Conservation (phyloP, 176 grass and related monocot species). For the Coix lacrymajobi region DNA sequence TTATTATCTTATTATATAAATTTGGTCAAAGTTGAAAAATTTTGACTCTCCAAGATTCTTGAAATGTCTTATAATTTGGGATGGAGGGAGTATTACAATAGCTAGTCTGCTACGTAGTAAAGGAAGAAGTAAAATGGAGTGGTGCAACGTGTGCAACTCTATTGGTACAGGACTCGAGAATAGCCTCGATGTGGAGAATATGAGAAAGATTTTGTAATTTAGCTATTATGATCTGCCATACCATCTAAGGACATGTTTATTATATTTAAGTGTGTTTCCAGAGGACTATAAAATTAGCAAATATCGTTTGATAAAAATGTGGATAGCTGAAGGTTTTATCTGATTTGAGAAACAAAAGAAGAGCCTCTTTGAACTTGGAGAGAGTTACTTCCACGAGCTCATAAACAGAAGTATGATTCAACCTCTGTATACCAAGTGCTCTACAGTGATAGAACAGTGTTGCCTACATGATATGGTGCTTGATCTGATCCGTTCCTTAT, state of each 20-base stretch:
- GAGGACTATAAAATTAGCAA: background rate
- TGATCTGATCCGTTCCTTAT: background rate
- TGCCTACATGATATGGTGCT: conserved; percentile 14
- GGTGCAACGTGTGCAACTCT: background rate
- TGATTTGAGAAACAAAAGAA: background rate
- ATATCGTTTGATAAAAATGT: background rate
- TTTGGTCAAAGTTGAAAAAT: too few relatives aligned
- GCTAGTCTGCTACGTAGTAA: background rate
- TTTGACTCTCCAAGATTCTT: too few relatives aligned
- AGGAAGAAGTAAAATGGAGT: background rate
- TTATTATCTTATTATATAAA: too few relatives aligned
- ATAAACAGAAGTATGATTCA: conserved; percentile 11
- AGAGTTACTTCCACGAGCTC: conserved; percentile 10
- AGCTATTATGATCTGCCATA: conserved; percentile 13
- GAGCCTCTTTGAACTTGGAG: background rate
- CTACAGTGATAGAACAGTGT: background rate
- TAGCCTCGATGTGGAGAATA: background rate
- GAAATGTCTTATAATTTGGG: too few relatives aligned
- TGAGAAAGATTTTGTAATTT: conserved; percentile 14
- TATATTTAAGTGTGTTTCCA: conserved; percentile 6
- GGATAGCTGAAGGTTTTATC: conserved; percentile 15
- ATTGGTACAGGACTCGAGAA: background rate
- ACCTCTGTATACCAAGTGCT: background rate
- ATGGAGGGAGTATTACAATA: too few relatives aligned
- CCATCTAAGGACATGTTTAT: background rate